These are phyloP conservation scores for Linnemannia zychae DNA, from an alignment of 192 early-diverging fungal species.

Conservation along the genomic window DNA sequence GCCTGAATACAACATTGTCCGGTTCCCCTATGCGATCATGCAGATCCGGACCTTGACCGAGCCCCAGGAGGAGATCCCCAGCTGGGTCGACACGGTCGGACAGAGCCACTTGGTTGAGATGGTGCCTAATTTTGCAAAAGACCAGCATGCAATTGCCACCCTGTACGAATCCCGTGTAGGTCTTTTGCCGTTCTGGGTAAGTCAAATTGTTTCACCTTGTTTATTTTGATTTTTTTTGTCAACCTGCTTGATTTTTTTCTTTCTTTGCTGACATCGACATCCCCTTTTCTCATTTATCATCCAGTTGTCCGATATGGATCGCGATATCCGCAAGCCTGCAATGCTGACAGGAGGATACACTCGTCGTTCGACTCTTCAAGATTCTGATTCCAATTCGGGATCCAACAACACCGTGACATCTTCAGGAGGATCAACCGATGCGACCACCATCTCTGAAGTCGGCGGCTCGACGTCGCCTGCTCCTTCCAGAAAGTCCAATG, in stretches of 20 bases:
- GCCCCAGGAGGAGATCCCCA: constrained; percentile 72
- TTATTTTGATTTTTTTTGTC: constrained; percentile 11
- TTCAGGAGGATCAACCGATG: constrained; percentile 12
- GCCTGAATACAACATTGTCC: constrained; percentile 41
- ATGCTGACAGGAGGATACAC: constrained; percentile 42
- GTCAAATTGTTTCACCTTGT: background rate
- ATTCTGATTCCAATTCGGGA: constrained; percentile 40
- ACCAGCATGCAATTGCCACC: constrained; percentile 61
- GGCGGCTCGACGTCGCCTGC: background rate
- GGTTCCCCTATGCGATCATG: constrained; percentile 52
- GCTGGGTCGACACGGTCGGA: constrained; percentile 82
- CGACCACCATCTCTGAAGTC: constrained; percentile 25
- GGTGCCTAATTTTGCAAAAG: constrained; percentile 64
- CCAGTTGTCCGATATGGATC: constrained; percentile 64
- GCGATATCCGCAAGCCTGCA: constrained; percentile 63
- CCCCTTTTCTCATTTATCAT: background rate
- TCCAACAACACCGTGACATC: constrained; percentile 35
- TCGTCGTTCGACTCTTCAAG: constrained; percentile 18
- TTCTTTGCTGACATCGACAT: background rate
- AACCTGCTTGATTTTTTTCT: constrained; percentile 2
- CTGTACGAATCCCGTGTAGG: constrained; percentile 60
- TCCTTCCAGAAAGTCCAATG: background rate
- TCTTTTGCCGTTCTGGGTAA: constrained; percentile 65
- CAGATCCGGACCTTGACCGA: constrained; percentile 49
- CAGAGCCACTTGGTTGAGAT: constrained; percentile 74